Evolutionary conservation across 2,329 filamentous ascomycete genomes (phyloP), one percentile per base, ranked within the genome.

Genomic region (Fusarium haematococcum): DNA sequence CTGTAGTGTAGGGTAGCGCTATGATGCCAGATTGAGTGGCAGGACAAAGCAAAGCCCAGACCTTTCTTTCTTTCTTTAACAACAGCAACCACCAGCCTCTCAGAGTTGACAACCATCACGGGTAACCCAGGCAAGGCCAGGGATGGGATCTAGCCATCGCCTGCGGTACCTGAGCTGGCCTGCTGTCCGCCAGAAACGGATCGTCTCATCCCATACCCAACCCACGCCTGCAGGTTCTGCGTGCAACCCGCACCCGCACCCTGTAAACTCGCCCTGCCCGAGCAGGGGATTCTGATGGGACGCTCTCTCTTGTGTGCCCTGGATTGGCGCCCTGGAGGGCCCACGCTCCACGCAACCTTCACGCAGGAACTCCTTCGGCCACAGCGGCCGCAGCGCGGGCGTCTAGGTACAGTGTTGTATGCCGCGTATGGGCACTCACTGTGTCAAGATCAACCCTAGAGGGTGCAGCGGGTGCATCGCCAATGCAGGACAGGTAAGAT

Each of bases 311-410:
- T 37, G 33, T 58, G 54, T 58, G 58, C 67, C 63, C 45, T 67
- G 59, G 63, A 62, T 67, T 70, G 69, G 67, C 57, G 59, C 69
- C 59, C 69, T 73, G 65, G 61, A 52, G 10, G 71, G 67, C 41
- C 68, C 62, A 73, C 50, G 65, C 65, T 75, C 69, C 69, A 76
- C 69, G 71, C 74, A 75, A 60, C 74, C 71, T 56, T 74, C 45
- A 73, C 74, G 69, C 71, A 76, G 73, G 74, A 76, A 73, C 74
- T 77, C 63, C 66, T 74, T 70, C 63, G 63, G 58, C 56, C 62
- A 60, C 41, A 54, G 48, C 68, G 65, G 71, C 58, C 52, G 64
- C 41, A 72, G 59, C 66, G 62, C 54, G 71, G 68, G 71, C 71
- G 71, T 61, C 52, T 66, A 72, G 45, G 50, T n/a, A 20, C 18